Evolutionary conservation across 768 basidiomycete species (phyloP), one percentile per base, ranked within the genome.

Genomic region (Xerocomus brunneocitrinus): DNA sequence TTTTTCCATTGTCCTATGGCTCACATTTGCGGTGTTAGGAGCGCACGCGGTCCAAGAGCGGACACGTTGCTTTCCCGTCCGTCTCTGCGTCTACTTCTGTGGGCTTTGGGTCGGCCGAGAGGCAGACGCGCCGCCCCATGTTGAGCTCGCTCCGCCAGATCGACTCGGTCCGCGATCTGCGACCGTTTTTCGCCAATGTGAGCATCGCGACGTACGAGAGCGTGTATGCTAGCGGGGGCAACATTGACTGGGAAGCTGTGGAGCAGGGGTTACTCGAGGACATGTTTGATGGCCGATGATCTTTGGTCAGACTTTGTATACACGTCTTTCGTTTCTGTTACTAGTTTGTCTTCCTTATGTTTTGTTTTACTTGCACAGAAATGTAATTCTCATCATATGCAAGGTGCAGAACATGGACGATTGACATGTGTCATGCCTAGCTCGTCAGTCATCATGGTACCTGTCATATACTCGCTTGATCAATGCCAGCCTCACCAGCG

Each of bases 191-290:
- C 70, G 85, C 91, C 1, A 80, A 85, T 52, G 85, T 94, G 47
- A 95, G 93, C 69, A 83, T 95, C 47, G 76, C 85, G 5, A 87
- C 89, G 9, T 98, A 93, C 66, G 93, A 98, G 72, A 88, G 87
- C 54, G 79, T 95, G 44, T 99, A 98, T 68, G 81, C 82, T 7
- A 87, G 87, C 58, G 82, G 81, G 13, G 86, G 88, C 0, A 83
- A 79, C 52, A 75, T 98, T 19, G 95, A 98, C 65, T 95, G 91
- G 93, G 85, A 84, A 31, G 84, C 84, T 3, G 86, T 99, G 22
- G 95, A 98, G 70, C 76, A 75, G 43, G 83, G 85, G 5, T 68
- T 99, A 43, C 72, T 89, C 70, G 79, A 82, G 45, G 95, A 98
- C 68, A 85, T 98, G 77, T 99, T 98, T 65, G 94, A 98, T 56